Conservation (phyloP, 257 asterid genomes). For the Solanum stenotomum region DNA sequence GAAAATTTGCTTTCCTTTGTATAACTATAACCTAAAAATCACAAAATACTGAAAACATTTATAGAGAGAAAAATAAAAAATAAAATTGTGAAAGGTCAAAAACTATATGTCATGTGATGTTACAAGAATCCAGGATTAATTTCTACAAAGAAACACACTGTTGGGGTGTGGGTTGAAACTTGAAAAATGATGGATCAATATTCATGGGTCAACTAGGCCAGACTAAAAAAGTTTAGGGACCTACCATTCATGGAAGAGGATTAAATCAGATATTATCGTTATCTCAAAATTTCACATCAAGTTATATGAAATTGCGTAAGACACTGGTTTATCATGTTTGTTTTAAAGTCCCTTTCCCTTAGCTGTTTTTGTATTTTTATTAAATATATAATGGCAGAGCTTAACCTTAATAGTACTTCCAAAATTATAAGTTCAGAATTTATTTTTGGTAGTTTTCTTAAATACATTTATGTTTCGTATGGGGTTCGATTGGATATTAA, state of each 20-base stretch:
- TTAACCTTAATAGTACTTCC: background rate
- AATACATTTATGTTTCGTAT: background rate
- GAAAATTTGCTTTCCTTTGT: background rate
- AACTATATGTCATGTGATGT: background rate
- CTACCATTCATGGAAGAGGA: background rate
- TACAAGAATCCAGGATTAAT: background rate
- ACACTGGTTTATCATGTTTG: background rate
- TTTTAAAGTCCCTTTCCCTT: background rate
- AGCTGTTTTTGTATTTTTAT: background rate
- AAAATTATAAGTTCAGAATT: background rate
- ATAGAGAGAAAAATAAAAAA: background rate
- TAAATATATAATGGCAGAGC: background rate
- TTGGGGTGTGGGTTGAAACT: background rate
- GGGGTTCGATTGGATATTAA: background rate
- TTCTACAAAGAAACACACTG: background rate
- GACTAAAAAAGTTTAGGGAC: background rate
- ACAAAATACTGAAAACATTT: background rate
- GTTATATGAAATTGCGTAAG: background rate
- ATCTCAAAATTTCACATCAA: background rate
- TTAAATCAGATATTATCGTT: background rate
- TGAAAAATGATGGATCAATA: background rate
- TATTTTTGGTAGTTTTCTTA: background rate
- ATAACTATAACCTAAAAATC: background rate
- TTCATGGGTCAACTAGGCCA: background rate
- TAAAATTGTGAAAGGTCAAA: background rate